Evolutionary conservation across 1,139 yeast species (phyloP).

Genomic region (Candida dubliniensis): DNA sequence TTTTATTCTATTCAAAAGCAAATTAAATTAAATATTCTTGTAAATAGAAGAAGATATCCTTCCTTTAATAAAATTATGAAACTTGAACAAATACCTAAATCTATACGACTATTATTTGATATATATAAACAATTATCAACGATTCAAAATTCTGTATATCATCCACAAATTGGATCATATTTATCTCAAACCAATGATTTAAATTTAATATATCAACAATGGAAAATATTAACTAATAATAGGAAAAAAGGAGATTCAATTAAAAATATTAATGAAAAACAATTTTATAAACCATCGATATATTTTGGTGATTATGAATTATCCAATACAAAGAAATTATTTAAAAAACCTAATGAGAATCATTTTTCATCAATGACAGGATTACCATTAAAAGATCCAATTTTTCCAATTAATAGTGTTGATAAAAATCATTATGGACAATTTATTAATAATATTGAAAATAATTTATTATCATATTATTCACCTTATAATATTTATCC

Average conservation of each 20-base stretch:
- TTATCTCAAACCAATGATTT: background rate
- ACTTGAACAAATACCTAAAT: background rate
- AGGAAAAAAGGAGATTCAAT: background rate
- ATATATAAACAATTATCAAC: constrained; percentile 2
- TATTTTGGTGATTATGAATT: constrained; percentile 8
- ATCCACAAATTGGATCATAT: background rate
- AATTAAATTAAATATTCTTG: background rate
- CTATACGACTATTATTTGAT: constrained; percentile 5
- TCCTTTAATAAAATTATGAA: background rate
- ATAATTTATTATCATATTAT: background rate
- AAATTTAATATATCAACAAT: background rate
- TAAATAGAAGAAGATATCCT: background rate
- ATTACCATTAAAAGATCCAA: background rate
- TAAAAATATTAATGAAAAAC: background rate
- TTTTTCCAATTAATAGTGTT: background rate
- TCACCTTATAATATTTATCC: constrained; percentile 22
- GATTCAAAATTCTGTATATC: background rate
- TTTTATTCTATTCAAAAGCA: too few species aligned
- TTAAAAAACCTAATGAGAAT: constrained; percentile 3
- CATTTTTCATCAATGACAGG: background rate
- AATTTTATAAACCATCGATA: constrained; percentile 4
- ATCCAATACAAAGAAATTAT: background rate
- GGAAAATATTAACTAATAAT: constrained; percentile 4
- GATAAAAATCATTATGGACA: background rate
- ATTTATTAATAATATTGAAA: background rate